Base-by-base conservation (phyloP, 805 yeast species). In the Candida manassasensis region DNA sequence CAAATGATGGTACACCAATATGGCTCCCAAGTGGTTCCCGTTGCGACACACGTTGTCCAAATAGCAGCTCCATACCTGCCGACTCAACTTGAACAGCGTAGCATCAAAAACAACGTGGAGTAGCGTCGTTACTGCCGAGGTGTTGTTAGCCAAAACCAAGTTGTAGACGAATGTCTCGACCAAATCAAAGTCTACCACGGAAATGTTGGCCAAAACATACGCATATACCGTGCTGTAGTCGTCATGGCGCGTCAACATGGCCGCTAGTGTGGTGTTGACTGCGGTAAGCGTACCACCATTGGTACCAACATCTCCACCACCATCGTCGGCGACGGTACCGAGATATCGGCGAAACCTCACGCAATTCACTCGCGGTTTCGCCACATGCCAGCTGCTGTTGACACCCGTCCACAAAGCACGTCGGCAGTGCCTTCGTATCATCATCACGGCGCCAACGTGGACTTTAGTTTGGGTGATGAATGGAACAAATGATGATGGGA, bases 11-110 rank as follows among this genome's bases (percentile, higher is more conserved):
- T 55, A 67, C 2, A 63, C 48, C 29, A 63, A 37, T 4, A 49
- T 44, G 1, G 67, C 64, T 0, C 70, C 63, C 4, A 47, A 37
- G 34, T 55, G 51, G 41, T 61, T 49, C 8, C 48, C 39, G 11
- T 15, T 22, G 10, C 52, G 52, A 24, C 57, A 45, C 0, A 57
- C 57, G 19, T 53, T 33, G 7, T 55, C 40, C 0, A 58, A 29
- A 24, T 52, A 56, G 3, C 39, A 29, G 2, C 65, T 51, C 71
- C 71, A 67, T 17, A 58, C 22, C 38, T 65, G 63, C 39, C 59
- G 53, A 15, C 63, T 52, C 17, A 61, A 38, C 9, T 21, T 34
- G 32, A 52, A 49, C 9, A 40, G 32, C 4, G 43, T 37, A 3
- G 43, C 34, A 13, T 37, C 40, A 10, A 48, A 38, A n/a, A 59